These are phyloP conservation scores for Rutidosis leptorrhynchoides DNA, from an alignment of 129 eudicot species.

Conservation along the genomic window DNA sequence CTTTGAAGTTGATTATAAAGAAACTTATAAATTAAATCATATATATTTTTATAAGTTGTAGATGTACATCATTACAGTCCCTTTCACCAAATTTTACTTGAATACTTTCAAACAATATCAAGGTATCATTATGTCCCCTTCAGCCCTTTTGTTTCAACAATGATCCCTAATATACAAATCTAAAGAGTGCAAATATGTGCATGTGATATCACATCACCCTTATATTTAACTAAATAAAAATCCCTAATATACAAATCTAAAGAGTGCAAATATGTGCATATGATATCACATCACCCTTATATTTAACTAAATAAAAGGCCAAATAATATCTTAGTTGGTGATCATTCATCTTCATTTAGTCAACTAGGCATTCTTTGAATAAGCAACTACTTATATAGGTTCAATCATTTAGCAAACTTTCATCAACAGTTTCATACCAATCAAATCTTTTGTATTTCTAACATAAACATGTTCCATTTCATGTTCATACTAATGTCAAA, in stretches of 20 bases:
- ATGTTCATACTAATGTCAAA: constrained; percentile 16
- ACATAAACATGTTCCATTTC: constrained; percentile 31
- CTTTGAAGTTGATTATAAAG: no score
- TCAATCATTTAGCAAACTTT: constrained; percentile 10
- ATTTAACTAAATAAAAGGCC: background rate
- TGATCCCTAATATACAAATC: background rate
- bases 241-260: background rate
- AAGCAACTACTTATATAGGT: constrained; percentile 26
- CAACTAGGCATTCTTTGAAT: constrained; percentile 23
- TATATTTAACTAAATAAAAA: background rate
- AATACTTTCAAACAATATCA: no score
- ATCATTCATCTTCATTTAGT: constrained; percentile 22
- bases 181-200: constrained; percentile 11
- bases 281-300: constrained; percentile 15
- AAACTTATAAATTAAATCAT: no score
- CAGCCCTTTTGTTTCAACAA: constrained; percentile 28
- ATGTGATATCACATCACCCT: constrained; percentile 17
- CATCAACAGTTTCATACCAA: constrained; percentile 13
- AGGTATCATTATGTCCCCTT: constrained; percentile 22
- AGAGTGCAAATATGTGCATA: constrained; percentile 14
- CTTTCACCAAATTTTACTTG: constrained; percentile 24
- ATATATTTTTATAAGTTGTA: background rate
- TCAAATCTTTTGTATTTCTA: constrained; percentile 4
- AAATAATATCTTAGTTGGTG: constrained; percentile 16
- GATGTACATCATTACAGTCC: constrained; percentile 1